phyloP scores from a whole-genome alignment of 2,329 filamentous ascomycete genomes.

The Zalaria sp. region DNA sequence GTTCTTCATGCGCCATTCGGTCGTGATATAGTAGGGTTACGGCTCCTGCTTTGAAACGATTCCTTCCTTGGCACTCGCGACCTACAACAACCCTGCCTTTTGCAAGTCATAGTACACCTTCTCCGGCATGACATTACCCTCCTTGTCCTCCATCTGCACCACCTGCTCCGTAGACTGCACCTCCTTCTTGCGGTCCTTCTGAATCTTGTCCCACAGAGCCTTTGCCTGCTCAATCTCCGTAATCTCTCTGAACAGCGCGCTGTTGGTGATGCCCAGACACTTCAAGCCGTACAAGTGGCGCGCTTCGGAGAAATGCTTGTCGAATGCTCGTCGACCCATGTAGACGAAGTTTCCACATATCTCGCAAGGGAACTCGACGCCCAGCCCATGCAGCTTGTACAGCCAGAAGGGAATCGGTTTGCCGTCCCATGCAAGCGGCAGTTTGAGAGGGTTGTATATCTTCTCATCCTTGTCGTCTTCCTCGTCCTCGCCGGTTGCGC shows the following conservation, averaged over 20 bases:
- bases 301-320: conserved; percentile 96
- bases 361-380: conserved; percentile 89
- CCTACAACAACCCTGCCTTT: conserved; percentile 72
- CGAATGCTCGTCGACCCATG: conserved; percentile 89
- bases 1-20: no score
- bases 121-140: conserved; percentile 98
- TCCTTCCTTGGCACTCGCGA: no score
- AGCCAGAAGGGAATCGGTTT: conserved; percentile 99
- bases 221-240: conserved; percentile 81
- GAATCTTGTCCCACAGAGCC: conserved; percentile 84
- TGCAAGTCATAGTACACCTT: conserved; percentile 94
- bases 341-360: conserved; percentile 99
- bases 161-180: conserved; percentile 67
- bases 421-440: conserved; percentile 93
- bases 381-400: conserved; percentile 89
- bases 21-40: no score
- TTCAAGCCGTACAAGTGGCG: conserved; percentile 88
- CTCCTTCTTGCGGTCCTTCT: conserved; percentile 67
- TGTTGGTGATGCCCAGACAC: conserved; percentile 85
- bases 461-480: conserved; percentile 58
- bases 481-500: conserved; percentile 33
- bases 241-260: conserved; percentile 84
- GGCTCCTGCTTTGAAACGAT: no score
- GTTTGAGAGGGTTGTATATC: conserved; percentile 92
- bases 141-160: conserved; percentile 95